Base-by-base conservation (phyloP, 2,329 filamentous ascomycete genomes). In the Penicillium sp. region DNA sequence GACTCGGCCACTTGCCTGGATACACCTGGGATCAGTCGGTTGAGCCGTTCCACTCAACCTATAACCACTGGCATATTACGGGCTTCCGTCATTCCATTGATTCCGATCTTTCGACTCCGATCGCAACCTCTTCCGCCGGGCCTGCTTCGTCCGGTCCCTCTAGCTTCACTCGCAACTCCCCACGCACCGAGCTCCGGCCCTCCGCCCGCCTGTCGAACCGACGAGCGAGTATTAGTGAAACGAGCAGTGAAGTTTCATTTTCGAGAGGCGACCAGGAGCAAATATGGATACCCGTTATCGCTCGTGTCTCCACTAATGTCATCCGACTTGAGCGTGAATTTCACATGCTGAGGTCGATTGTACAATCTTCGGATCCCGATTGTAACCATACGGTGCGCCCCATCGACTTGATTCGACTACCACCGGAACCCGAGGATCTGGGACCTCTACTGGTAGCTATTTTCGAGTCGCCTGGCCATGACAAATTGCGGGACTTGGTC, bases 291-390 rank as follows among this genome's bases (percentile, higher is more conserved):
- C 74, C 76, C 6, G 81, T 95, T 4, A 72, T 95, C 17, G 90
- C 88, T 29, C 80, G 87, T 14, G 74, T 95, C 30, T 95, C 89
- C 0, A 82, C 78, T 45, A 86, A 95, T 64, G 75, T 82, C 11
- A 70, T 95, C 35, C 80, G 89, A 6, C 79, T 95, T 51, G 89
- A 96, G 68, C 75, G 89, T 45, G 83, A 90, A 40, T 95, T 84
- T 56, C 85, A 94, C 53, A 84, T 92, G 50, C 79, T 82, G 56
- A 86, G 84, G 63, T 78, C 73, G 42, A 71, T 95, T 32, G 79
- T 81, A 26, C 72, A 76, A 38, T 79, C 80, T 10, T 80, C 79
- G 16, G 86, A 93, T 57, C 82, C 82, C 1, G 69, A 81, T 14
- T 82, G 79, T 45, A 73, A 79, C 39, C 85, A 93, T 59, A 89